A percentile compares a stretch with the other conserved stretches of the same genome.
phyloP scores from a whole-genome alignment of 805 yeast genomes.

The Suhomyces tanzawaensis region DNA sequence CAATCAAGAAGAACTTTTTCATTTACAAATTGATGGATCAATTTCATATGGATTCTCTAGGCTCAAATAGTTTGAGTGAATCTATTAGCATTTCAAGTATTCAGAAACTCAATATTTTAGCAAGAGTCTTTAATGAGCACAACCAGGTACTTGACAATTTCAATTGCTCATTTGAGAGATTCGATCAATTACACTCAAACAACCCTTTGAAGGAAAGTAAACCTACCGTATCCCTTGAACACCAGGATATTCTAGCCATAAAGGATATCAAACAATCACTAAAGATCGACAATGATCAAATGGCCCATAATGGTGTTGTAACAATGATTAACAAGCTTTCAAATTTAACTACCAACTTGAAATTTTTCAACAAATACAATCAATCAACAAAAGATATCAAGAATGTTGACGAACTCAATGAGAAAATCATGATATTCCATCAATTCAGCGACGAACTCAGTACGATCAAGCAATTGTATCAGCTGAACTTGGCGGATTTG shows the following conservation, averaged over 20 bases:
- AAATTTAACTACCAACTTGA: constrained; percentile 32
- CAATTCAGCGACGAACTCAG: constrained; percentile 35
- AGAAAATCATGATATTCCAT: constrained; percentile 34
- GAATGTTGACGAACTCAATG: constrained; percentile 33
- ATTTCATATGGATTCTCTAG: constrained; percentile 9
- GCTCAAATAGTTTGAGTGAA: background rate
- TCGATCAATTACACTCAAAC: constrained; percentile 12
- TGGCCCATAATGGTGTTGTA: constrained; percentile 13
- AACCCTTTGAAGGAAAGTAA: constrained; percentile 1
- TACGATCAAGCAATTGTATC: constrained; percentile 29
- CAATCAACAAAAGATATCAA: constrained; percentile 23
- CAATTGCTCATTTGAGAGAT: constrained; percentile 25
- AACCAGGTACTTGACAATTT: constrained; percentile 22
- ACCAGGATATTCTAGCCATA: constrained; percentile 17
- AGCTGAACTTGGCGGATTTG: constrained; percentile 27
- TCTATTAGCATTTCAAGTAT: constrained; percentile 7
- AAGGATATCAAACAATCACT: background rate
- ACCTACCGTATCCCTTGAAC: constrained; percentile 5
- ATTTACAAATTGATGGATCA: constrained; percentile 25
- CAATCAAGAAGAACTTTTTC: constrained; percentile 28
- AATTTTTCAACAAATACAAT: constrained; percentile 38
- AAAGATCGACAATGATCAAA: background rate
- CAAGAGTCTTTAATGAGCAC: constrained; percentile 22
- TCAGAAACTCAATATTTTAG: constrained; percentile 18
- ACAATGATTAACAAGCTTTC: constrained; percentile 30